phyloP scores from a whole-genome alignment of 306 rosid genomes.

The Chamaecrista fasciculata region DNA sequence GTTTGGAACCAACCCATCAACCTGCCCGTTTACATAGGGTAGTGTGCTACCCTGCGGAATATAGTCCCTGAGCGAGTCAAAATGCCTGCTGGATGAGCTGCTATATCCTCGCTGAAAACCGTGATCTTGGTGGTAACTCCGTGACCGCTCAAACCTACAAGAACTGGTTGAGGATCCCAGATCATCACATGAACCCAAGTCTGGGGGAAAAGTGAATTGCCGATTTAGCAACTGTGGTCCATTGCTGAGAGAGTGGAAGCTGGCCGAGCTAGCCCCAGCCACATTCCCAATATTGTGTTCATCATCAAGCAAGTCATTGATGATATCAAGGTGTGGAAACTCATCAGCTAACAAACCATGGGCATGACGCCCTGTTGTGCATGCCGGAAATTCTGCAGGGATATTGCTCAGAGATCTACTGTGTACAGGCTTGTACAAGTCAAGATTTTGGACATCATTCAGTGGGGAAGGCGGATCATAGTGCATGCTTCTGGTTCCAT shows the following conservation, averaged over 20 bases:
- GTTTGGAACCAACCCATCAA: conserved; percentile 65
- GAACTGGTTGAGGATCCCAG: conserved; percentile 67
- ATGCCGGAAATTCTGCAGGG: conserved; percentile 46
- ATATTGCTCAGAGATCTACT: conserved; percentile 51
- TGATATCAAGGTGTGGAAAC: conserved; percentile 95
- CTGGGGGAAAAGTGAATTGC: conserved; percentile 78
- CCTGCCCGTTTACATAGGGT: conserved; percentile 67
- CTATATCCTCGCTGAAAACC: conserved; percentile 58
- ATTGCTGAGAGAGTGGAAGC: conserved; percentile 40
- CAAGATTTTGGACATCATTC: conserved; percentile 54
- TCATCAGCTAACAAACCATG: conserved; percentile 78
- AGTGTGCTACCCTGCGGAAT: conserved; percentile 44
- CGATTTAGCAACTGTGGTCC: conserved; percentile 60
- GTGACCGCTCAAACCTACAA: conserved; percentile 84
- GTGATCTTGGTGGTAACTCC: conserved; percentile 69
- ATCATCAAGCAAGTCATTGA: conserved; percentile 93
- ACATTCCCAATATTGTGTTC: conserved; percentile 53
- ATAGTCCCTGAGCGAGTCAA: conserved; percentile 58
- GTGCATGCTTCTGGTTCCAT: conserved; percentile 49
- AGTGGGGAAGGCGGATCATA: conserved; percentile 49
- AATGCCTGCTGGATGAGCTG: conserved; percentile 45
- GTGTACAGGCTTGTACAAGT: conserved; percentile 51
- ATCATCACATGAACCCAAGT: conserved; percentile 49
- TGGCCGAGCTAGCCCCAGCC: conserved; percentile 34
- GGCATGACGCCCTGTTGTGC: conserved; percentile 67